phyloP scores from a whole-genome alignment of 2,329 filamentous ascomycete genomes.

The Neurospora sp. region DNA sequence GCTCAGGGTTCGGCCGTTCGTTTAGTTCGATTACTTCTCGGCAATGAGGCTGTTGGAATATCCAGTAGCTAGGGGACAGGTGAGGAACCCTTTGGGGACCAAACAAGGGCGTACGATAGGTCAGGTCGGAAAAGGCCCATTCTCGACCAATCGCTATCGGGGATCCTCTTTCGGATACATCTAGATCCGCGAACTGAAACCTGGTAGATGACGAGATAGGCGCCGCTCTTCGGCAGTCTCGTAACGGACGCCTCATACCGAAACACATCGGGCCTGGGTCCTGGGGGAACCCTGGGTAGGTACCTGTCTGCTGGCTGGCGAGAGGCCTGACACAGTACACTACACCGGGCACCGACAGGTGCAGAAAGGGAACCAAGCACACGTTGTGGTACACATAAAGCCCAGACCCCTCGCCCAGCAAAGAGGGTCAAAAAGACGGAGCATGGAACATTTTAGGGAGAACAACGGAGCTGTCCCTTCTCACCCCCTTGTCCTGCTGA shows the following conservation, averaged over 20 bases:
- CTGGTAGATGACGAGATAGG: not conserved
- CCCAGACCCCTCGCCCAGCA: not conserved
- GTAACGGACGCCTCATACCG: not conserved
- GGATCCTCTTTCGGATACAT: not conserved
- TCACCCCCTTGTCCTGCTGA: not conserved
- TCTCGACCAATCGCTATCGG: not conserved
- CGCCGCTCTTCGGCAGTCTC: not conserved
- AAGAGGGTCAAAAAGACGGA: not conserved
- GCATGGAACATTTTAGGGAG: not conserved
- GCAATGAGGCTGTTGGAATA: not conserved
- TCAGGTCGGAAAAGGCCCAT: not conserved
- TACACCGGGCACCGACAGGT: not conserved
- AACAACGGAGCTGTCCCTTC: not conserved
- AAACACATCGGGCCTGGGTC: not conserved
- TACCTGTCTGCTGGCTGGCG: not conserved
- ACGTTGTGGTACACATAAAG: not conserved
- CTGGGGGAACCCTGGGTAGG: not conserved
- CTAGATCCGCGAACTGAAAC: not conserved
- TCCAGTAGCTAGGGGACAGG: not conserved
- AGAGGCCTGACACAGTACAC: not conserved
- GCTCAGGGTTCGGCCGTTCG: not conserved
- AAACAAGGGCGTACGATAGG: not conserved
- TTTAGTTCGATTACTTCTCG: not conserved
- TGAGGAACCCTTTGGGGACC: not conserved
- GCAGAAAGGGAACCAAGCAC: not conserved